phyloP scores from a whole-genome alignment of 1,139 yeast genomes.

The Arxiozyma slooffiae region DNA sequence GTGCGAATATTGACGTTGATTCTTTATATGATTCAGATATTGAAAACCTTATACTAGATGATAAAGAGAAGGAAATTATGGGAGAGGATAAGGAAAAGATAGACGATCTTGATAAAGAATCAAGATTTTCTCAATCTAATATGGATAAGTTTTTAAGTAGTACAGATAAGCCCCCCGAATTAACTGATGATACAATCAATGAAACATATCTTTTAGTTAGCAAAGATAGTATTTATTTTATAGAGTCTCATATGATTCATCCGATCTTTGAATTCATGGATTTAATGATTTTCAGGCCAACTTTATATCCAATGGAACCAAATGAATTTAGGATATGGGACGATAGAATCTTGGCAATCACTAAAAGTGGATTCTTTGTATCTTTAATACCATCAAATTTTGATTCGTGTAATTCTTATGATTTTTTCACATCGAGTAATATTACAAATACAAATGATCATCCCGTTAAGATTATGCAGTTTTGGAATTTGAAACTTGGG shows the following conservation, averaged over 20 bases:
- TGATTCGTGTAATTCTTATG: neutral
- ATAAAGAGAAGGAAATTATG: neutral
- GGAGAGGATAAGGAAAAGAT: neutral
- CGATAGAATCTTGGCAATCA: neutral
- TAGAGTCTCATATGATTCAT: neutral
- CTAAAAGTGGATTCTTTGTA: neutral
- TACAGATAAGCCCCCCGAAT: neutral
- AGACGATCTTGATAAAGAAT: neutral
- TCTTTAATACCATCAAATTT: neutral
- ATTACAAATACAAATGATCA: too few species aligned
- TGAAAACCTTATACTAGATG: neutral
- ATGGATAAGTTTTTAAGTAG: neutral
- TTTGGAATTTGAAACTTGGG: neutral
- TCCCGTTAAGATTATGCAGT: neutral
- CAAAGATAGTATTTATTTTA: neutral
- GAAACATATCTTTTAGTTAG: neutral
- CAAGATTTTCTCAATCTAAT: neutral
- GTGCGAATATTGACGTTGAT: neutral
- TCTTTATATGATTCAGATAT: slow-evolving; percentile 1
- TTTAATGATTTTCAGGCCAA: neutral
- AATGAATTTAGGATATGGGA: neutral
- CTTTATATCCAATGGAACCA: neutral
- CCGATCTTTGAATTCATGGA: neutral
- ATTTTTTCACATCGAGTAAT: neutral
- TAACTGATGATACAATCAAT: neutral